Evolutionary conservation across 495 filamentous ascomycete genomes (phyloP), one percentile per base, ranked within the genome.

Genomic region (Sordaria brevicollis): DNA sequence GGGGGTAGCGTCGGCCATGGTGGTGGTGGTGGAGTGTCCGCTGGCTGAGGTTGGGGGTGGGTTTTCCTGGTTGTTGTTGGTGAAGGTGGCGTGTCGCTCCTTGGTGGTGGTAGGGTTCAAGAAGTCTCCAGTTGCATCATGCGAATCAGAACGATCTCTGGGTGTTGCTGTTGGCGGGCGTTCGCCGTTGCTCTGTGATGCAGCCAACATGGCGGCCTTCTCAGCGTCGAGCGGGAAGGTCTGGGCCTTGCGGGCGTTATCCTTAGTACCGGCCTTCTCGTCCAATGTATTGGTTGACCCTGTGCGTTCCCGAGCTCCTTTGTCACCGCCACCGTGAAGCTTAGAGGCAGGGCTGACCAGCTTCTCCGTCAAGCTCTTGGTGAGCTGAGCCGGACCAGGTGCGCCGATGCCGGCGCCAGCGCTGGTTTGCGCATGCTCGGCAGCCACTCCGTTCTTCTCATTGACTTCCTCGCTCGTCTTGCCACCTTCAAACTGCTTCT

Each of bases 401-500:
- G 78, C 76, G 33, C 74, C 72, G 43, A 79, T 75, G 17, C 79
- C 78, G 5, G 70, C 78, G 13, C 70, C 76, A n/a, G 72, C 73
- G 25, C 74, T 69, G 29, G 71, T 41, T 33, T 71, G 72, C 41
- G 68, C 41, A 25, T 69, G 67, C 33, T 67, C 73, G 2, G 66
- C 34, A 2, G 36, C 67, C 13, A 37, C 38, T 1, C 77, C 75
- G 9, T 69, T 43, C 68, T 81, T 77, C 13, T 75, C 75, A 9
- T 74, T 76, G 33, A 75, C 70, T n/a, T 80, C 81, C 66, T 81
- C 79, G 73, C 76, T 79, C 35, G 80, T 81, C 17, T 77, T 77
- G 17, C 72, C 74, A 11, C 80, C 79, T n/a, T 76, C 80, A 81
- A 84, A 83, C 72, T 89, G 87, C 70, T 92, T 89, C 68, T 88